A percentile compares a stretch with the other conserved stretches of the same genome.
Conservation (phyloP, 441 rosid genomes). For the Syzygium syzygioides region DNA sequence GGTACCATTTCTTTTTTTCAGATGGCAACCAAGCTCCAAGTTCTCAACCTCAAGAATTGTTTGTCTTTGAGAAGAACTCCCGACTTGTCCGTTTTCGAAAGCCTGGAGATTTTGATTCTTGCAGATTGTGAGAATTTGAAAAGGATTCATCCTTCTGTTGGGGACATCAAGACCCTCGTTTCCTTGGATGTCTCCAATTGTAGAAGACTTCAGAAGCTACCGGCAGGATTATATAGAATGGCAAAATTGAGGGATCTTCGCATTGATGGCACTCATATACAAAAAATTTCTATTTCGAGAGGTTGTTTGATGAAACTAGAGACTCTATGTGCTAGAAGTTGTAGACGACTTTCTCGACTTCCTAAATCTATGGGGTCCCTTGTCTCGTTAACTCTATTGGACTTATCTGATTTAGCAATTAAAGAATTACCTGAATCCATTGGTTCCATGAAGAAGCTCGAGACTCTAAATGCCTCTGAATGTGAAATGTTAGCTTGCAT, state of each 20-base stretch:
- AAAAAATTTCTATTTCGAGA: not conserved
- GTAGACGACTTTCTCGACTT: not conserved
- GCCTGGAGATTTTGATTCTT: not conserved
- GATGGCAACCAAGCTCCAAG: not conserved
- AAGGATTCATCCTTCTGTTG: not conserved
- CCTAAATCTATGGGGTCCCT: not conserved
- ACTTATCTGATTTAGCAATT: not conserved
- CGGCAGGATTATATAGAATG: not conserved
- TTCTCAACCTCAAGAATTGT: accelerated
- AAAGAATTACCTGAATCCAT: not conserved
- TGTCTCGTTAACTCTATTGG: not conserved
- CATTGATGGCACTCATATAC: not conserved
- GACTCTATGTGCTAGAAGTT: accelerated
- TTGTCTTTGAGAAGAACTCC: not conserved
- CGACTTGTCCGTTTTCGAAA: not conserved
- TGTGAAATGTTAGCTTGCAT: not conserved
- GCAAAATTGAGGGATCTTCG: not conserved
- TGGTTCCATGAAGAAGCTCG: not conserved
- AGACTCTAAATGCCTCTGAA: accelerated
- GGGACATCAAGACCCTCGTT: not conserved
- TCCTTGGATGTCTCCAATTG: not conserved
- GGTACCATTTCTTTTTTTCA: accelerated
- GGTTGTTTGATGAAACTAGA: not conserved
- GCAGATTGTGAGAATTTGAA: accelerated
- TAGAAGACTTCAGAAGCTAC: not conserved